Base-by-base conservation (phyloP, 2,329 filamentous ascomycete species). In the Paecilomyces sp. region DNA sequence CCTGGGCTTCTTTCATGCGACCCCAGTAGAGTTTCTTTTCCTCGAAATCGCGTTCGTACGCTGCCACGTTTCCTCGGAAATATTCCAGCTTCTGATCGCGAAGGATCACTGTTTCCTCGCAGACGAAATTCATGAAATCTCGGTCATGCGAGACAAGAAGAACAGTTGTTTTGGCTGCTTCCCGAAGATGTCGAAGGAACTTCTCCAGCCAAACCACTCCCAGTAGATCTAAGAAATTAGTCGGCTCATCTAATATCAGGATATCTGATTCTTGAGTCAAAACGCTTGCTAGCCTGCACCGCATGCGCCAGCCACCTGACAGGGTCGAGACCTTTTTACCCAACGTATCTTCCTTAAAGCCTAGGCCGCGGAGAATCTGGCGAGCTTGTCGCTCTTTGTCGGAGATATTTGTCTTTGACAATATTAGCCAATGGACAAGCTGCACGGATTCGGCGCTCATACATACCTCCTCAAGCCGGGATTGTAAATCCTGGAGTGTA, bases 131-230 rank as follows among this genome's bases (percentile, higher is more conserved):
- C 55, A 88, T 84, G 69, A 96, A 95, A 64, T 89, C 88, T 15
- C 91, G 84, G 71, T 96, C 91, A 74, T 96, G 91, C 0, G 91
- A 94, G 2, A 94, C 90, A 1, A 94, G 78, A 15, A 95, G 79
- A 1, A 94, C 80, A 0, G 90, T 94, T 0, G 81, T 83, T 1
- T 79, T 74, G 0, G 80, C 75, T 0, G 72, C 72, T 22, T 85
- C 82, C 3, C 80, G 79, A 2, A 88, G 72, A 41, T 82, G 78
- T 57, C 77, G 77, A 9, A 96, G 83, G 68, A 92, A 88, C 12
- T 83, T 82, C 69, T 95, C 88, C 1, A 96, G 80, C 90, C 91
- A 95, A 59, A 96, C 85, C 60, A 96, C 92, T 1, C 89, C 90
- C 0, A 92, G 81, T 0, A 95, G 79, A 68, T 95, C 91, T 1